Evolutionary conservation across 306 rosid species (phyloP).

Genomic region (Adenanthera pavonina): DNA sequence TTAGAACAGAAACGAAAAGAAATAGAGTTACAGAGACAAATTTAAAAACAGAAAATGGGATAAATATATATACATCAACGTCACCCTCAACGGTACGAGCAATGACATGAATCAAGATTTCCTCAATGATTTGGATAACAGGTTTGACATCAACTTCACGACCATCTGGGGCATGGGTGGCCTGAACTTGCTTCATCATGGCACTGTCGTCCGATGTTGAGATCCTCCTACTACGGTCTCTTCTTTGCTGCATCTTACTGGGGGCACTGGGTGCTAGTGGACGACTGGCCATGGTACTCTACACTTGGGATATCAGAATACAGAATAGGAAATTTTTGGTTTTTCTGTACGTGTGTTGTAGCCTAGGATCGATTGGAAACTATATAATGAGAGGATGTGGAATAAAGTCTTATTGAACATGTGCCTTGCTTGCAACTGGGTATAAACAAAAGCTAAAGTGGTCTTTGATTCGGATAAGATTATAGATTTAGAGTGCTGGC

Average conservation of each 20-base stretch:
- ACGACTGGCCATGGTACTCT: background rate
- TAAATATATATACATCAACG: background rate
- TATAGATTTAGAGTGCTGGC: background rate
- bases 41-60: background rate
- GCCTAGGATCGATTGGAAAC: constrained; percentile 1
- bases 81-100: background rate
- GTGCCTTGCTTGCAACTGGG: constrained; percentile 70
- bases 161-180: constrained; percentile 38
- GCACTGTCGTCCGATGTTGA: constrained; percentile 33
- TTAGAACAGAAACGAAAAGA: background rate
- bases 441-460: constrained; percentile 44
- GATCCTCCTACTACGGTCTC: background rate
- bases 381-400: constrained; percentile 44
- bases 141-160: constrained; percentile 41
- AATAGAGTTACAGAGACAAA: too few relatives aligned
- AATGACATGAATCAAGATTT: constrained; percentile 27
- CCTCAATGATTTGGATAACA: constrained; percentile 23
- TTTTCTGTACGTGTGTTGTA: constrained; percentile 25
- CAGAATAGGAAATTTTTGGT: background rate
- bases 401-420: constrained; percentile 52
- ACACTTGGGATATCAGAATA: background rate
- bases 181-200: constrained; percentile 38
- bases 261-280: background rate
- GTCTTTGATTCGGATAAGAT: background rate
- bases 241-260: constrained; percentile 11